A percentile compares a stretch with the other conserved stretches of the same genome.
These are phyloP conservation scores for Epichloe brachyelytri DNA, from an alignment of 2,329 filamentous ascomycete genomes.

Conservation along the genomic window DNA sequence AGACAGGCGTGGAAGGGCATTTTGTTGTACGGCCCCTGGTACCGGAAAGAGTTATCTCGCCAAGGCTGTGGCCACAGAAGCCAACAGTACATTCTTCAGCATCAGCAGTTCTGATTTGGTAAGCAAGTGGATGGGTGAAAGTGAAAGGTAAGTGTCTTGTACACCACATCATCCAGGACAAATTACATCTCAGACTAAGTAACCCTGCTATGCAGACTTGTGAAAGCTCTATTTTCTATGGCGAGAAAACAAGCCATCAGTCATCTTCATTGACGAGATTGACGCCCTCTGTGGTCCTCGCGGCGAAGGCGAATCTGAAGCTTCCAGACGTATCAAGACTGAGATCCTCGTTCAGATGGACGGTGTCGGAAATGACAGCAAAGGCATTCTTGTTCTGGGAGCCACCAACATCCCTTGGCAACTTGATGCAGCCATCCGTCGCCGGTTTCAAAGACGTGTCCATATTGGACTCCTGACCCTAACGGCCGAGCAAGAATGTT, in stretches of 20 bases:
- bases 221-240: slow-evolving; percentile 96
- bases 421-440: slow-evolving; percentile 85
- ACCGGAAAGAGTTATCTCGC: slow-evolving; percentile 97
- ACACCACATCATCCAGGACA: neutral
- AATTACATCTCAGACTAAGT: slow-evolving; percentile 10
- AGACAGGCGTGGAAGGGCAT: slow-evolving; percentile 98
- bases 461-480: slow-evolving; percentile 83
- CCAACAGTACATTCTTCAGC: slow-evolving; percentile 98
- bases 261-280: slow-evolving; percentile 98
- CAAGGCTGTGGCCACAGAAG: slow-evolving; percentile 94
- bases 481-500: slow-evolving; percentile 90
- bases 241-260: slow-evolving; percentile 95
- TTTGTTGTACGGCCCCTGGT: slow-evolving; percentile 86
- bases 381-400: slow-evolving; percentile 84
- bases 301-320: slow-evolving; percentile 91
- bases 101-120: slow-evolving; percentile 95
- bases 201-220: slow-evolving; percentile 44
- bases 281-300: slow-evolving; percentile 91
- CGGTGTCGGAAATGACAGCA: slow-evolving; percentile 90
- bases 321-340: slow-evolving; percentile 93
- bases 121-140: slow-evolving; percentile 99
- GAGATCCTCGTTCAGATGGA: slow-evolving; percentile 99
- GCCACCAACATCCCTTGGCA: slow-evolving; percentile 99
- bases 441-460: slow-evolving; percentile 90
- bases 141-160: slow-evolving; percentile 57